phyloP scores from a whole-genome alignment of 2,329 filamentous ascomycete species.

The Nakataea oryzae region DNA sequence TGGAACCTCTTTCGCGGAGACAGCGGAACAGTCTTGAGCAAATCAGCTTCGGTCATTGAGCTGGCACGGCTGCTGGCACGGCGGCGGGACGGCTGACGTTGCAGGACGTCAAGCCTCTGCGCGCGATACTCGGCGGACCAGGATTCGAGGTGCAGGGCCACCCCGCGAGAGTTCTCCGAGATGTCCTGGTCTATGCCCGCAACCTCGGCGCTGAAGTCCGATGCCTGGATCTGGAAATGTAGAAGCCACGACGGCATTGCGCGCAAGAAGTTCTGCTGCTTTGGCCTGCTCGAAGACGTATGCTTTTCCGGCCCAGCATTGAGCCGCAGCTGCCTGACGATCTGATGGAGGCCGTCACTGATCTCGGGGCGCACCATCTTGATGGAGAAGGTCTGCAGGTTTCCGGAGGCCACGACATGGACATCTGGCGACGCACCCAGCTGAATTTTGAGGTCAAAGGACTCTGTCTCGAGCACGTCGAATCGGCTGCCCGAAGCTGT shows the following conservation, averaged over 20 bases:
- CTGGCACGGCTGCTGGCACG: conserved; percentile 62
- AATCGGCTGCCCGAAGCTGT: conserved; percentile 74
- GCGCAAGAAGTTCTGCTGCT: conserved; percentile 54
- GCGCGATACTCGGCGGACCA: conserved; percentile 86
- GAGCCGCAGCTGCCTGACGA: conserved; percentile 70
- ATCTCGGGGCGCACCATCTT: conserved; percentile 90
- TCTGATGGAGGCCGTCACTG: conserved; percentile 82
- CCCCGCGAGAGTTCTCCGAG: conserved; percentile 69
- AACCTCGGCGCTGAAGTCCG: conserved; percentile 82
- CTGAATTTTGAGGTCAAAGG: conserved; percentile 76
- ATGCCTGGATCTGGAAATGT: conserved; percentile 74
- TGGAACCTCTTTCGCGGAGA: conserved; percentile 45
- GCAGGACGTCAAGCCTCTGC: conserved; percentile 58
- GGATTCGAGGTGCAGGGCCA: conserved; percentile 77
- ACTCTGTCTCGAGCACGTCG: conserved; percentile 79
- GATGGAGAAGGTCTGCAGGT: conserved; percentile 75
- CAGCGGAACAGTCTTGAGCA: conserved; percentile 38
- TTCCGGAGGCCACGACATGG: conserved; percentile 68
- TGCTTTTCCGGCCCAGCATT: conserved; percentile 58
- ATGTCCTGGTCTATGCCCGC: conserved; percentile 80
- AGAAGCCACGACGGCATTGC: conserved; percentile 75
- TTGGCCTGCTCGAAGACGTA: background rate
- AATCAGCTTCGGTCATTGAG: conserved; percentile 58
- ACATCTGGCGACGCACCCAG: conserved; percentile 79
- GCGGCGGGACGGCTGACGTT: conserved; percentile 50